Conservation (phyloP, 1,284 basidiomycete species). For the Moesziomyces sp. region DNA sequence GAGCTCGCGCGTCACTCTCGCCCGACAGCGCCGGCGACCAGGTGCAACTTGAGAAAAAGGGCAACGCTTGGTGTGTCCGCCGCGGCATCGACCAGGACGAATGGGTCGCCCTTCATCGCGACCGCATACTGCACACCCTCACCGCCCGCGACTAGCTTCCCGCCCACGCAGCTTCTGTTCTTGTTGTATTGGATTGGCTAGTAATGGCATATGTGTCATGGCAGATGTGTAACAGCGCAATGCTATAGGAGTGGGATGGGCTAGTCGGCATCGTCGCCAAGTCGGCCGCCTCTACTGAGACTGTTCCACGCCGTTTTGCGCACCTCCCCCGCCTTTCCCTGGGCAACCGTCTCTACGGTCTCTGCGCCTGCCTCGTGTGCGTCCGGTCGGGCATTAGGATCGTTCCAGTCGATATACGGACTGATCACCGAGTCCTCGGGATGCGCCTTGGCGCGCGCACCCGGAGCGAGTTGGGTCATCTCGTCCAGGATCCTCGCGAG, state of each 20-base stretch:
- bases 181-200: not conserved
- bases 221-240: not conserved
- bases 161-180: not conserved
- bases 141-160: not conserved
- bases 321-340: not conserved
- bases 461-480: conserved; percentile 17
- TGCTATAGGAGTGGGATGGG: not conserved
- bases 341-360: not conserved
- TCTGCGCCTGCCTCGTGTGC: conserved; percentile 1
- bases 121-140: conserved; percentile 20
- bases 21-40: not conserved
- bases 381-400: conserved; percentile 2
- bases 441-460: conserved; percentile 24
- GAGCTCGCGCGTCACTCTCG: conserved; percentile 2
- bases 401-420: conserved; percentile 38
- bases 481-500: conserved; percentile 40
- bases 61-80: conserved; percentile 70
- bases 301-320: conserved; percentile 36
- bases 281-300: conserved; percentile 37
- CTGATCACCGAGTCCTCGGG: conserved; percentile 44
- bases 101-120: conserved; percentile 18
- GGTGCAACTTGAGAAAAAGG: conserved; percentile 84
- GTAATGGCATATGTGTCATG: not conserved
- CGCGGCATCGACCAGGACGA: conserved; percentile 68
- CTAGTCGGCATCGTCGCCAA: conserved; percentile 48